These are phyloP conservation scores for Xylaria sp. DNA, from an alignment of 495 filamentous ascomycete species.

Conservation along the genomic window DNA sequence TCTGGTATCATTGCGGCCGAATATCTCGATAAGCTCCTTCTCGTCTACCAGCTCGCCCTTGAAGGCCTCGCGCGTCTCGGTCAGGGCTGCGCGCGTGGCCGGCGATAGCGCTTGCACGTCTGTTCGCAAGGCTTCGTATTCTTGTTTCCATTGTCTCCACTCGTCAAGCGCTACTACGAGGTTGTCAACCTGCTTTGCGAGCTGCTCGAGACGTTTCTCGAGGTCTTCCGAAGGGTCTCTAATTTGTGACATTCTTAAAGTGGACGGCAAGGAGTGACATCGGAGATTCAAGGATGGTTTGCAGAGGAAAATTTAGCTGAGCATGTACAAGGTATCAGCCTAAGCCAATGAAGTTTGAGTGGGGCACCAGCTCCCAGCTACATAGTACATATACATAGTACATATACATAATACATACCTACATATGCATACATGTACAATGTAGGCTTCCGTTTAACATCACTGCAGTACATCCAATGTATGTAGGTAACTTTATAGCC, in stretches of 20 bases:
- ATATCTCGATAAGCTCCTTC: conserved; percentile 69
- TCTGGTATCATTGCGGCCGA: conserved; percentile 60
- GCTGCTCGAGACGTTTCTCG: conserved; percentile 74
- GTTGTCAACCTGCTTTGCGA: conserved; percentile 77
- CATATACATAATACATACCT: too few relatives aligned
- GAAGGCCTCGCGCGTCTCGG: conserved; percentile 48
- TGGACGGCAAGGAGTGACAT: neutral
- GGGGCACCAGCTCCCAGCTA: neutral
- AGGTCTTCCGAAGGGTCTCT: conserved; percentile 62
- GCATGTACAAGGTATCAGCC: neutral
- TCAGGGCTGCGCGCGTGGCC: conserved; percentile 60
- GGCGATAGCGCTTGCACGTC: conserved; percentile 67
- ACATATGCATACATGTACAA: too few relatives aligned
- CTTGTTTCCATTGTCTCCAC: conserved; percentile 89
- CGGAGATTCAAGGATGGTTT: conserved; percentile 7
- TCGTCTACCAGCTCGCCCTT: conserved; percentile 52
- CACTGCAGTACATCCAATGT: too few relatives aligned
- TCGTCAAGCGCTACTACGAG: conserved; percentile 78
- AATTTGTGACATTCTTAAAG: conserved; percentile 27
- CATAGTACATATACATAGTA: too few relatives aligned
- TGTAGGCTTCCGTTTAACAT: neutral
- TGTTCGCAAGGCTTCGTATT: conserved; percentile 88
- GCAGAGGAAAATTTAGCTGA: conserved; percentile 17
- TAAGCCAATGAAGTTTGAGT: neutral
- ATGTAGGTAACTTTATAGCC: too few relatives aligned